Percentiles rank a stretch among this genome's conserved stretches.
Conservation (phyloP, 2,329 filamentous ascomycete genomes). For the Colletotrichum cordylinicola region DNA sequence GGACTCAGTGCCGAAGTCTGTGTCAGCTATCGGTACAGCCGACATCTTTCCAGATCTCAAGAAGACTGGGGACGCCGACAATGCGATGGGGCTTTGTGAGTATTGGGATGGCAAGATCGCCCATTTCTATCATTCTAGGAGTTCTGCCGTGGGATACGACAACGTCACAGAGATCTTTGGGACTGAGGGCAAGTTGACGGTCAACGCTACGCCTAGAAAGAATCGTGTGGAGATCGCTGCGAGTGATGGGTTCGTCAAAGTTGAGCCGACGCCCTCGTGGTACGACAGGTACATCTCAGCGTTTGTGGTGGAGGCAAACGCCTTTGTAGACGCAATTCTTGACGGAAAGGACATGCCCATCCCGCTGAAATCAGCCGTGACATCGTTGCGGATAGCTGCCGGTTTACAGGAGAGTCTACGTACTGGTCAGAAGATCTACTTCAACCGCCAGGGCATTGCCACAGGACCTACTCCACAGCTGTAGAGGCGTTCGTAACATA, state of each 20-base stretch:
- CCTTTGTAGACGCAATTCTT: conserved; percentile 25
- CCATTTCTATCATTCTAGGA: conserved; percentile 48
- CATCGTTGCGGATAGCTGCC: conserved; percentile 22
- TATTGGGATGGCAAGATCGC: conserved; percentile 49
- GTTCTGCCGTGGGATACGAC: conserved; percentile 46
- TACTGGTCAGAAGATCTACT: conserved; percentile 16
- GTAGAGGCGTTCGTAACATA: accelerated
- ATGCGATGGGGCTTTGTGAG: conserved; percentile 48
- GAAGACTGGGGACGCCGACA: conserved; percentile 40
- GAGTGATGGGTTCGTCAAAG: conserved; percentile 24
- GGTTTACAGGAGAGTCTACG: conserved; percentile 23
- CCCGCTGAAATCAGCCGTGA: conserved; percentile 16
- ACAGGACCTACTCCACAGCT: not conserved
- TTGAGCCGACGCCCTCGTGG: conserved; percentile 28
- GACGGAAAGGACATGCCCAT: conserved; percentile 22
- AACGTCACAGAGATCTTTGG: conserved; percentile 47
- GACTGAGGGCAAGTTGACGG: conserved; percentile 39
- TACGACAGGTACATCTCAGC: conserved; percentile 30
- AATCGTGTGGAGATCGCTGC: conserved; percentile 30
- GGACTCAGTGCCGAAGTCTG: not conserved
- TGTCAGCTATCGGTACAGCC: not conserved
- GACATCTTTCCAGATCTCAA: not conserved
- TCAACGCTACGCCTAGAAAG: conserved; percentile 34
- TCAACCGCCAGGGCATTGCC: conserved; percentile 14
- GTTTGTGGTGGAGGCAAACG: conserved; percentile 30